Conservation (phyloP, 345 rosid genomes). For the Heritiera littoralis region DNA sequence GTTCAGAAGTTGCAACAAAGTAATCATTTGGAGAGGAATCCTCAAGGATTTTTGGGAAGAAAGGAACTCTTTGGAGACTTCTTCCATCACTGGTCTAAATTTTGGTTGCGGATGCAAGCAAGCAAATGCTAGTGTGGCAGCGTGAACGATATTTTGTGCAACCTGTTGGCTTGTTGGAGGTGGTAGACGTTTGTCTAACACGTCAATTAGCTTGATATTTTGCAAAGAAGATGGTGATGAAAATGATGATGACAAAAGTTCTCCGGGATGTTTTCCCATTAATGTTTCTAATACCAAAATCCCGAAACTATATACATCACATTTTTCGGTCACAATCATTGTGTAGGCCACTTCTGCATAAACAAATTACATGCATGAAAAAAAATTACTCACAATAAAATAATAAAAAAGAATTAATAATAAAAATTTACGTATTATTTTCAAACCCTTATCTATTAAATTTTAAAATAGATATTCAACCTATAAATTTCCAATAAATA, state of each 20-base stretch:
- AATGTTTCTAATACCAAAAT: slow-evolving; percentile 12
- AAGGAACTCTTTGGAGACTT: slow-evolving; percentile 7
- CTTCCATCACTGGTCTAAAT: slow-evolving; percentile 24
- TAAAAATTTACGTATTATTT: no score
- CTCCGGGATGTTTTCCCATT: slow-evolving; percentile 25
- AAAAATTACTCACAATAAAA: no score
- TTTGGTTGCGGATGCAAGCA: slow-evolving; percentile 14
- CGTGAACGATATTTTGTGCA: not conserved
- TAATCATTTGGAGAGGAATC: not conserved
- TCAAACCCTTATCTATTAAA: no score
- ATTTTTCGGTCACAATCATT: not conserved
- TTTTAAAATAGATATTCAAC: no score
- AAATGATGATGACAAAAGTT: not conserved
- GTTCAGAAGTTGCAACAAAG: not conserved
- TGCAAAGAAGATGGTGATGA: slow-evolving; percentile 8
- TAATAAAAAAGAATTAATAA: no score
- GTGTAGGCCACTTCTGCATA: slow-evolving; percentile 15
- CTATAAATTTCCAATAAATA: no score
- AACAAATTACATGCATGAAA: not conserved
- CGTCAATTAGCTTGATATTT: not conserved
- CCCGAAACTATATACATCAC: slow-evolving; percentile 21
- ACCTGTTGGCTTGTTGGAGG: not conserved
- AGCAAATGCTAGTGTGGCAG: slow-evolving; percentile 5
- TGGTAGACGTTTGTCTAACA: not conserved
- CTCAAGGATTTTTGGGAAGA: not conserved